These are phyloP conservation scores for Globisporangium recalcitrans DNA, from an alignment of 352 stramenopile genomes.

Conservation along the genomic window DNA sequence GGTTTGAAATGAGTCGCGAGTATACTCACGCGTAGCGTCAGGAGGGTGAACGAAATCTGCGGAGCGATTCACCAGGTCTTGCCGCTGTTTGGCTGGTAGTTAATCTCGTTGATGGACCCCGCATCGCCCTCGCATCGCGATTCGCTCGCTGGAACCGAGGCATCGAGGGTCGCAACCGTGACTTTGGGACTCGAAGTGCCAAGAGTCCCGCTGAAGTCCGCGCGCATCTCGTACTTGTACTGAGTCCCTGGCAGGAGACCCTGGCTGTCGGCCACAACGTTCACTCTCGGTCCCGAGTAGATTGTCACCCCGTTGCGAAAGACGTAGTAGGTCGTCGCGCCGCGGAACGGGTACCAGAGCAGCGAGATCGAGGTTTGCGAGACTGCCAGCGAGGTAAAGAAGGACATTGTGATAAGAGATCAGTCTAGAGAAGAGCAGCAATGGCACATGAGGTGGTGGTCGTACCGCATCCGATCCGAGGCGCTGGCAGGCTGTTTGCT, in stretches of 20 bases:
- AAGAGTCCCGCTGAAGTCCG: constrained; percentile 7
- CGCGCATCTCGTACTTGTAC: constrained; percentile 23
- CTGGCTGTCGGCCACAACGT: constrained; percentile 15
- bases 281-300: not conserved
- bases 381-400: constrained; percentile 19
- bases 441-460: too few relatives aligned
- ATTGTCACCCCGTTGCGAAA: constrained; percentile 21
- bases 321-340: constrained; percentile 35
- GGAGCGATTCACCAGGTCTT: constrained; percentile 40
- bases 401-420: too few relatives aligned
- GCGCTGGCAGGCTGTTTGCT: constrained; percentile 15
- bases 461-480: constrained; percentile 33
- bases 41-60: constrained; percentile 13
- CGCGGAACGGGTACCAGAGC: constrained; percentile 36
- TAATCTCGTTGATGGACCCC: constrained; percentile 26
- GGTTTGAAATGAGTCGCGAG: too few relatives aligned
- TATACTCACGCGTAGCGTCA: constrained; percentile 28
- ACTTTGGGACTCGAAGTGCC: constrained; percentile 14
- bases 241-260: constrained; percentile 2
- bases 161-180: constrained; percentile 18
- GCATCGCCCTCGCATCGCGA: constrained; percentile 19
- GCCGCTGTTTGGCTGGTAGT: constrained; percentile 29
- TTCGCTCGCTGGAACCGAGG: constrained; percentile 1
- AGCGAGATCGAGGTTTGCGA: constrained; percentile 30
- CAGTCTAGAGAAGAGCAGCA: not conserved